Evolutionary conservation across 2,329 filamentous ascomycete species (phyloP), one percentile per base, ranked within the genome.

Genomic region (Coniochaeta prunicola): DNA sequence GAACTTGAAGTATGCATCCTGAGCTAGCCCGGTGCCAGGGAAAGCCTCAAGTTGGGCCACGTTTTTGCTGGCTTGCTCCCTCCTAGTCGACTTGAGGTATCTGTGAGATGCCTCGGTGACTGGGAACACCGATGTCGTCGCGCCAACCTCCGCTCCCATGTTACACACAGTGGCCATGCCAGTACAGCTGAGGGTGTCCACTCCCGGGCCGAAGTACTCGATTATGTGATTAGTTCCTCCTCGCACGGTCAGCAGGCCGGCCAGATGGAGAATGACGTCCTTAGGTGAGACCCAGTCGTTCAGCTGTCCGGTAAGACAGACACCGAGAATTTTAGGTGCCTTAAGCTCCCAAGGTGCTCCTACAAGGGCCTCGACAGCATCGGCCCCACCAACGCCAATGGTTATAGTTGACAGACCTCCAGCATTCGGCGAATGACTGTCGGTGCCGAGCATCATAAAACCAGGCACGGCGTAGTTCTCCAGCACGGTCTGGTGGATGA

Each of bases 401-500:
- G 91, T 90, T 70, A 84, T 86, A 88, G 96, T 96, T 74, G 92
- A 92, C 60, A 97, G 88, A 85, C 93, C 93, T 82, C 93, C 93
- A 71, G 86, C 93, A 74, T 99, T 99, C 48, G 94, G 94, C 53
- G 92, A 97, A 75, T 99, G 94, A 69, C 91, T 96, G 75, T 99
- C 94, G 31, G 94, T 99, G 59, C 94, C 94, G 42, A 99, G 83
- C 92, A 99, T 97, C 92, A 99, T 97, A 66, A 97, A 76, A 56
- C 94, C 94, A 21, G 94, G 94, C n/a, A 93, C 86, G 34, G 92
- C 90, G 71, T 99, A 99, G 77, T 99, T 97, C 79, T 99, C 94
- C 67, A 99, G 77, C 24, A 99, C 94, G 57, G 91, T 96, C 82
- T 99, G 94, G 76, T 99, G 94, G 65, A 99, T 96, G 65, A 96